These are phyloP conservation scores for Calonectria henricotiae DNA, from an alignment of 2,329 filamentous ascomycete genomes.

Conservation along the genomic window DNA sequence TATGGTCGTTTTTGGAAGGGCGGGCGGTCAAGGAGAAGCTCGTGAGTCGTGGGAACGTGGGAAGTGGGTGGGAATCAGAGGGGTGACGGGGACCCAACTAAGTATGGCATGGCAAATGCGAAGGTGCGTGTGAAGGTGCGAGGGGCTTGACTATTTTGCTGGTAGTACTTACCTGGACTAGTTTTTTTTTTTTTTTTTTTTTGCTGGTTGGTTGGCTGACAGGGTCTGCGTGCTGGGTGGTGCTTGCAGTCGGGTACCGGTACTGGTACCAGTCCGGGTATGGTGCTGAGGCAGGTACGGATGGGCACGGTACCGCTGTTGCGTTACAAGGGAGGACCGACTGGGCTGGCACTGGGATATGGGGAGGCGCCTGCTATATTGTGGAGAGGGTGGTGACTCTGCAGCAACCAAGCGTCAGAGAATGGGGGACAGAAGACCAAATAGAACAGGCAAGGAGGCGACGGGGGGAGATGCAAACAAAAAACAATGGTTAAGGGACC, in stretches of 20 bases:
- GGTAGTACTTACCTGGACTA: conserved; percentile 33
- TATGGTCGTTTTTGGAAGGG: conserved; percentile 34
- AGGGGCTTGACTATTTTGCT: conserved; percentile 25
- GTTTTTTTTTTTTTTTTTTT: neutral
- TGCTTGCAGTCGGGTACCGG: conserved; percentile 5
- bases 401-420: conserved; percentile 32
- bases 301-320: conserved; percentile 14
- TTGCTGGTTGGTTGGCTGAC: conserved; percentile 15
- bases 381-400: conserved; percentile 34
- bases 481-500: conserved; percentile 8
- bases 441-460: conserved; percentile 11
- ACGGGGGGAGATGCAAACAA: conserved; percentile 7
- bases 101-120: conserved; percentile 31
- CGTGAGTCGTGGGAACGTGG: conserved; percentile 36
- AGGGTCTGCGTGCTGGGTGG: neutral
- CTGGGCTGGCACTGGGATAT: conserved; percentile 18
- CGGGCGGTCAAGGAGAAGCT: conserved; percentile 39
- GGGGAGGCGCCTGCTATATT: conserved; percentile 23
- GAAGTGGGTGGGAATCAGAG: conserved; percentile 32
- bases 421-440: conserved; percentile 25
- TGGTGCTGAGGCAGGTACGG: conserved; percentile 28
- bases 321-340: conserved; percentile 14
- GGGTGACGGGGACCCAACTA: conserved; percentile 28
- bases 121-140: conserved; percentile 24
- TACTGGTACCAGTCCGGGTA: conserved; percentile 17